phyloP scores from a whole-genome alignment of 2,329 filamentous ascomycete species.

The Fonsecaea erecta region DNA sequence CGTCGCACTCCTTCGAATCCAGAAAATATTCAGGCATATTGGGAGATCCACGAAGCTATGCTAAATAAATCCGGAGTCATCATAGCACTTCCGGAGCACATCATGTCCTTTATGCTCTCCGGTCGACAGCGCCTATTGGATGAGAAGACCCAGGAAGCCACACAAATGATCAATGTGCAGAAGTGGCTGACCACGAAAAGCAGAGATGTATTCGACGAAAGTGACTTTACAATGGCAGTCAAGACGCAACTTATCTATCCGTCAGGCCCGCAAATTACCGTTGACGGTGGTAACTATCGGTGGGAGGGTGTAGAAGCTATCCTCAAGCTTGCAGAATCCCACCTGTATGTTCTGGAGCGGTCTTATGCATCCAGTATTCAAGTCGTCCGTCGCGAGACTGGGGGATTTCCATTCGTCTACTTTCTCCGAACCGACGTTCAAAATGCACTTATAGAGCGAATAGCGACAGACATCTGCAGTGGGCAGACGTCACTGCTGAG shows the following conservation, averaged over 20 bases:
- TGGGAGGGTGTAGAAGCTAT: conserved; percentile 63
- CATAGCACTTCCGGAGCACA: conserved; percentile 66
- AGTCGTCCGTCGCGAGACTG: conserved; percentile 46
- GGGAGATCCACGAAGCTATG: conserved; percentile 52
- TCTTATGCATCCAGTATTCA: conserved; percentile 56
- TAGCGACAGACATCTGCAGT: conserved; percentile 50
- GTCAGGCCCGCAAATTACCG: conserved; percentile 56
- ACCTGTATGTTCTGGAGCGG: conserved; percentile 41
- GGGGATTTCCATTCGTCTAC: conserved; percentile 61
- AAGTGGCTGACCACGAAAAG: conserved; percentile 51
- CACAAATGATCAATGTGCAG: conserved; percentile 49
- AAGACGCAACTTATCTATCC: conserved; percentile 69
- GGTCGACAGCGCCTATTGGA: conserved; percentile 56
- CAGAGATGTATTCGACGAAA: conserved; percentile 67
- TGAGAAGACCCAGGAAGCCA: conserved; percentile 40
- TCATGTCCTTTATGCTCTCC: conserved; percentile 68
- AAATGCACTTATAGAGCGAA: conserved; percentile 47
- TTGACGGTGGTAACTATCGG: conserved; percentile 60
- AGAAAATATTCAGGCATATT: conserved; percentile 45
- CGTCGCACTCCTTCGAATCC: conserved; percentile 45
- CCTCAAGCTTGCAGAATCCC: conserved; percentile 18
- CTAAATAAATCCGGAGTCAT: conserved; percentile 58
- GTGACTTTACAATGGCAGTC: conserved; percentile 66
- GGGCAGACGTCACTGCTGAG: conserved; percentile 39
- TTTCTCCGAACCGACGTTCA: conserved; percentile 59